These are phyloP conservation scores for Grammothele lineata DNA, from an alignment of 768 basidiomycete species.

Conservation along the genomic window DNA sequence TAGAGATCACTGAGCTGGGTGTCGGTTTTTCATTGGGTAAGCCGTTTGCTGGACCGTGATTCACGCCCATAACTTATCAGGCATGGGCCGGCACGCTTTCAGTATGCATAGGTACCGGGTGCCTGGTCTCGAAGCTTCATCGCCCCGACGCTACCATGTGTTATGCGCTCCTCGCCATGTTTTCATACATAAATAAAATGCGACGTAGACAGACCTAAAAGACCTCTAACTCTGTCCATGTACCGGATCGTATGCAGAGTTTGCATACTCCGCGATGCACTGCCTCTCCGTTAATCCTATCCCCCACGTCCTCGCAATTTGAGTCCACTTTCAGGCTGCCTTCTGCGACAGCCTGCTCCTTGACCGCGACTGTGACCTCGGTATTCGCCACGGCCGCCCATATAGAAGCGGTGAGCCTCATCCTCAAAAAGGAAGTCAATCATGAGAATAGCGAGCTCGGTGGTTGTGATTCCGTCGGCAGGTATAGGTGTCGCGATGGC, in stretches of 20 bases:
- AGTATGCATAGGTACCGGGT: too few species aligned
- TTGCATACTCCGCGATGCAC: conserved; percentile 67
- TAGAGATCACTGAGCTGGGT: too few species aligned
- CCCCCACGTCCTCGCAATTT: conserved; percentile 52
- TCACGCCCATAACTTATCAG: too few species aligned
- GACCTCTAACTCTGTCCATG: too few species aligned
- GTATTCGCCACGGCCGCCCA: conserved; percentile 71
- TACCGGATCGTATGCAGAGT: conserved; percentile 55
- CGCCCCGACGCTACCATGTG: too few species aligned
- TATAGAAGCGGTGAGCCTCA: conserved; percentile 65
- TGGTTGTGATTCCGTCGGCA: conserved; percentile 61
- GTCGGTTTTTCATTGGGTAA: too few species aligned
- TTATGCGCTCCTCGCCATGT: too few species aligned
- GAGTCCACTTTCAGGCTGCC: conserved; percentile 59
- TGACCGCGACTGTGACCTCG: conserved; percentile 76
- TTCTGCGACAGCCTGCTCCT: conserved; percentile 73
- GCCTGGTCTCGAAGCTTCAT: too few species aligned
- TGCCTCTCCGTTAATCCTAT: conserved; percentile 43
- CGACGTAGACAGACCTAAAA: too few species aligned
- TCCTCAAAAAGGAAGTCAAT: conserved; percentile 43
- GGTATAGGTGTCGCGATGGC: conserved; percentile 67
- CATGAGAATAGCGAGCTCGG: conserved; percentile 55
- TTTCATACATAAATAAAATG: too few species aligned
- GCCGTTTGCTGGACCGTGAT: too few species aligned
- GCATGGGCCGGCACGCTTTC: too few species aligned